Evolutionary conservation across 305 asterid genomes (phyloP), one percentile per base, ranked within the genome.

Genomic region (Fraxinus ornus): DNA sequence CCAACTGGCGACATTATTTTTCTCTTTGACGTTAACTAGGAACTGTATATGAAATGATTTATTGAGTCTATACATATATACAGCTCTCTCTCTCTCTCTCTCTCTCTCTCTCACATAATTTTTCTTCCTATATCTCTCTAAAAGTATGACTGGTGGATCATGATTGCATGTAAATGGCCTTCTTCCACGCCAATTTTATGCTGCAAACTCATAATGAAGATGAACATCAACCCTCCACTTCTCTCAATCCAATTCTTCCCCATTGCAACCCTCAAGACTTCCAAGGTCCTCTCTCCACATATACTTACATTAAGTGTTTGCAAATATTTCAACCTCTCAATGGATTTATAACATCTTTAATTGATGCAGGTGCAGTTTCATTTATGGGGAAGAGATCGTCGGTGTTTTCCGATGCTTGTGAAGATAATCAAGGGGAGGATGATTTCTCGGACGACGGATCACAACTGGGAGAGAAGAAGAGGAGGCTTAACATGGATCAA

Each of bases 401-500:
- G 0, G 80, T 90, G 92, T 77, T 91, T 41, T 88, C 87, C 80
- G 87, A 84, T 12, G 76, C 77, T 15, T 84, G 90, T 60, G 87
- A 88, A 37, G 93, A 89, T 24, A 66, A 66, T 66, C 83, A 87
- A 10, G 89, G 89, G 0, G 93, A 91, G 3, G 92, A 89, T 7
- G 93, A 91, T 19, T 68, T 87, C 72, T 89, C 93, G 2, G 94
- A 91, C 22, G 94, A 88, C 7, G 93, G 92, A 47, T 88, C 90
- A 3, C 93, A 88, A 28, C 19, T 84, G 0, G 94, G 94, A 5
- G 93, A 91, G 83, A 91, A 88, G 82, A 91, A 91, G 82, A 91
- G 93, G 77, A 83, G 95, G 75, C 92, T 91, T 2, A 91, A 86
- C 55, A 68, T 88, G 71, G 95, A 91, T 80, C 95, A 91, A 82